Conservation (phyloP, 1,284 basidiomycete genomes). For the Naganishia albida region DNA sequence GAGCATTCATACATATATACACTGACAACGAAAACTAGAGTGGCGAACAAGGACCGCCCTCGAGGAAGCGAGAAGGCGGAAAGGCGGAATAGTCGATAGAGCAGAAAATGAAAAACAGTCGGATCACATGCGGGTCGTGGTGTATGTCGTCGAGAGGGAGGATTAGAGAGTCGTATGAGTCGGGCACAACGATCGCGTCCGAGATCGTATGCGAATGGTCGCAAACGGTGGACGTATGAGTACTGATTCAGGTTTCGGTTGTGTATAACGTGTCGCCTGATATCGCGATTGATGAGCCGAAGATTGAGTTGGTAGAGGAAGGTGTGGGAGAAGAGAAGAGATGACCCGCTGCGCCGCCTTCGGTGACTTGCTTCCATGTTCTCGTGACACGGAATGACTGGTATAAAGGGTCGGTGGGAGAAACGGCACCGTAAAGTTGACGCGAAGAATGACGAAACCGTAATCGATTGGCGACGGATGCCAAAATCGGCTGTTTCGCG, state of each 20-base stretch:
- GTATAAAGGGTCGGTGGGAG: background rate
- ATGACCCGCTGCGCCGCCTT: conserved; percentile 28
- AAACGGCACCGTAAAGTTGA: background rate
- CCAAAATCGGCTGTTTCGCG: background rate
- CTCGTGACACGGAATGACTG: conserved; percentile 19
- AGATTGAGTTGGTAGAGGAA: background rate
- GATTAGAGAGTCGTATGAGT: conserved; percentile 19
- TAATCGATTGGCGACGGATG: background rate
- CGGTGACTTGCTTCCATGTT: conserved; percentile 30
- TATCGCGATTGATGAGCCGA: background rate
- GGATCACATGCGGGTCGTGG: conserved; percentile 19
- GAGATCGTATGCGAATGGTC: background rate
- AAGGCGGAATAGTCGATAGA: conserved; percentile 4
- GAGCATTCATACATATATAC: conserved; percentile 8
- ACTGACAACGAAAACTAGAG: background rate
- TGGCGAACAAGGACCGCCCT: background rate
- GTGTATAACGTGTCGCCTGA: background rate
- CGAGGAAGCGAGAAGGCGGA: background rate
- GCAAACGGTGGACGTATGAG: background rate
- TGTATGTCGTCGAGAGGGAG: conserved; percentile 22
- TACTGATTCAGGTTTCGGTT: background rate
- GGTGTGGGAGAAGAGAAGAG: conserved; percentile 1
- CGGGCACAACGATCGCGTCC: conserved; percentile 6
- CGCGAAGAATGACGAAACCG: conserved; percentile 7
- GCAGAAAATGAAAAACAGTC: conserved; percentile 2